Evolutionary conservation across 169 alveolate genomes (phyloP), one percentile per base, ranked within the genome.

Genomic region (Amoebophrya sp.): DNA sequence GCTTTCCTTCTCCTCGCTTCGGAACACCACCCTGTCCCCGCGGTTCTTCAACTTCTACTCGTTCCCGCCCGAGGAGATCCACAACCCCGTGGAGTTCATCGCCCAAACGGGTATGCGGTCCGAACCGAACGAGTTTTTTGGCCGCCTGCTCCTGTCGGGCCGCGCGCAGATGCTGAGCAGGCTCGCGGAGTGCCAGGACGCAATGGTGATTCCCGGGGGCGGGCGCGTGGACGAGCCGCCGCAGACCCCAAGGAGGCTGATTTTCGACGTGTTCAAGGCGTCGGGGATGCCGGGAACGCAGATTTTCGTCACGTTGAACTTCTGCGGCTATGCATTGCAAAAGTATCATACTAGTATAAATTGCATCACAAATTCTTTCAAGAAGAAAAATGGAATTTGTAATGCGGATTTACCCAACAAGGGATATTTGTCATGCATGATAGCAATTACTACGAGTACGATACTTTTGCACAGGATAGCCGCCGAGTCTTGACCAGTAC

Each of bases 61-160:
- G 32, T 66, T 66, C 35, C 83, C 83, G 35, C 12, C 12, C 7
- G 18, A 25, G 7, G 83, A 66, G 83, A 66, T 66, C 32, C 29
- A 66, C 32, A n/a, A 66, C 18, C 83, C 83, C 10, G 83, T n/a
- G 35, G 39, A 7, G 35, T 66, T 66, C 35, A 25, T 66, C 7
- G 39, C 2, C 10, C 38, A 66, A 3, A 66, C 35, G 32, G 83
- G 83, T 1, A 66, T 66, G 7, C 83, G 83, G 39, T 7, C 32
- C 83, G 83, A 66, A 25, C 83, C 83, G 32, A 66, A 66, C 35
- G 83, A 66, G 39, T 66, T 66, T n/a, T 66, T 66, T 25, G 83
- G 83, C 38, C 83, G 83, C 35, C 83, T 66, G 10, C 35, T 66
- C 38, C 1, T 66, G 32, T 7, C 32, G 32, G 83, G 83, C 7